These are phyloP conservation scores for Thielaviopsis musarum DNA, from an alignment of 2,329 filamentous ascomycete species.

Conservation along the genomic window DNA sequence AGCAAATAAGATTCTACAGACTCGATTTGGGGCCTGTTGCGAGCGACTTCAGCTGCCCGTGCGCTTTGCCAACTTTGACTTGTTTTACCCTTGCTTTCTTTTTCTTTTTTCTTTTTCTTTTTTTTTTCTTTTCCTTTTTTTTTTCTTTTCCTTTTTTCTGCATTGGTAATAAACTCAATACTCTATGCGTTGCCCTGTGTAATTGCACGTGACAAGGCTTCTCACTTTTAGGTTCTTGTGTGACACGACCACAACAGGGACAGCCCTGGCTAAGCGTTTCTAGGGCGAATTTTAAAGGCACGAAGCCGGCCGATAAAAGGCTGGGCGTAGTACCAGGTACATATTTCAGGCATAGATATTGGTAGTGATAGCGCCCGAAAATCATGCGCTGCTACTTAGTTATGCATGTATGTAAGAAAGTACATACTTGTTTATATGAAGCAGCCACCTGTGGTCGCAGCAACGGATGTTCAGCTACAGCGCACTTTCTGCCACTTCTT, in stretches of 20 bases:
- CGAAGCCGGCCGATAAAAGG: no score
- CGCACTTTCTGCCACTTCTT: no score
- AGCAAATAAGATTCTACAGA: neutral
- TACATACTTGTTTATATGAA: no score
- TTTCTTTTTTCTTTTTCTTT: neutral
- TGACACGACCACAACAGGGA: neutral
- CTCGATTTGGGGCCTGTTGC: neutral
- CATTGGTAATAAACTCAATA: neutral
- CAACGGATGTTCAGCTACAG: no score
- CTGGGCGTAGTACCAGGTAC: no score
- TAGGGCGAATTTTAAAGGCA: no score
- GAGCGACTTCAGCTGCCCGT: neutral
- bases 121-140: neutral
- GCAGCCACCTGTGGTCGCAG: no score
- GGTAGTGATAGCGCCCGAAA: no score
- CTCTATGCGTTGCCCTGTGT: neutral
- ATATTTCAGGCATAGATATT: no score
- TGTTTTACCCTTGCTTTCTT: neutral
- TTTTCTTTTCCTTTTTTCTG: neutral
- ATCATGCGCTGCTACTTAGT: no score
- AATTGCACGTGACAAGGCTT: conserved; percentile 3
- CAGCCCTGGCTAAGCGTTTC: no score
- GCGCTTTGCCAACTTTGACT: neutral
- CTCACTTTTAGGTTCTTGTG: conserved; percentile 3
- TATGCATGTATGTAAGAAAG: no score